A percentile compares a stretch with the other conserved stretches of the same genome.
Evolutionary conservation across 345 rosid genomes (phyloP).

Genomic region (Aegle marmelos): DNA sequence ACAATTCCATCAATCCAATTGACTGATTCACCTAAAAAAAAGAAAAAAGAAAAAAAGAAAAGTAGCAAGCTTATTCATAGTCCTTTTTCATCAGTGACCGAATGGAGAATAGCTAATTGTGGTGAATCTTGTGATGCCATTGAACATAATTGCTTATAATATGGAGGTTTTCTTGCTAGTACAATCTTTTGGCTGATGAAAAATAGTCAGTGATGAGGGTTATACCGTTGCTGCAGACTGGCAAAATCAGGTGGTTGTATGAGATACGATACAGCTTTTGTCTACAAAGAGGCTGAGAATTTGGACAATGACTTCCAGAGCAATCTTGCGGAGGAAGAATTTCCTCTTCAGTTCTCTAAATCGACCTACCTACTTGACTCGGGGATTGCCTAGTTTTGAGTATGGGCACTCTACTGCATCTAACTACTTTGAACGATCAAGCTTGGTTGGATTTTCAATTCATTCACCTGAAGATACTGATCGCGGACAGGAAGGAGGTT

Average conservation of each 20-base stretch:
- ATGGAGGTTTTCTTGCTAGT: background rate
- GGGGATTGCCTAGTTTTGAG: slow-evolving; percentile 36
- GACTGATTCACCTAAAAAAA: background rate
- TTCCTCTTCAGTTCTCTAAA: slow-evolving; percentile 31
- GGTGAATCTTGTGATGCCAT: background rate
- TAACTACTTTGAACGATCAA: slow-evolving; percentile 20
- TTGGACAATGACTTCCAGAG: slow-evolving; percentile 63
- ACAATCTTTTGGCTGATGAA: background rate
- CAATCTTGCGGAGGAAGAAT: slow-evolving; percentile 54
- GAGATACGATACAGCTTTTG: slow-evolving; percentile 8
- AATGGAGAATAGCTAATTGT: background rate
- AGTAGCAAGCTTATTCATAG: too few relatives aligned
- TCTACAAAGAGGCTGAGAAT: slow-evolving; percentile 7
- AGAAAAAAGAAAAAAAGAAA: too few relatives aligned
- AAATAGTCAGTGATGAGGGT: background rate
- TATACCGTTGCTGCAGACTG: slow-evolving; percentile 17
- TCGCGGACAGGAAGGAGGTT: slow-evolving; percentile 25
- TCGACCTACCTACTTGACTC: slow-evolving; percentile 34
- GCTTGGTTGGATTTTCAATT: slow-evolving; percentile 15
- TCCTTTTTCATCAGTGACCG: too few relatives aligned
- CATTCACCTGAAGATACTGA: slow-evolving; percentile 20
- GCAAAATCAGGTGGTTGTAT: slow-evolving; percentile 21
- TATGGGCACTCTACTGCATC: slow-evolving; percentile 26
- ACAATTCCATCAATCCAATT: background rate
- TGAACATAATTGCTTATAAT: background rate